Evolutionary conservation across 2,329 filamentous ascomycete genomes (phyloP), one percentile per base, ranked within the genome.

Genomic region (Fusarium sp.): DNA sequence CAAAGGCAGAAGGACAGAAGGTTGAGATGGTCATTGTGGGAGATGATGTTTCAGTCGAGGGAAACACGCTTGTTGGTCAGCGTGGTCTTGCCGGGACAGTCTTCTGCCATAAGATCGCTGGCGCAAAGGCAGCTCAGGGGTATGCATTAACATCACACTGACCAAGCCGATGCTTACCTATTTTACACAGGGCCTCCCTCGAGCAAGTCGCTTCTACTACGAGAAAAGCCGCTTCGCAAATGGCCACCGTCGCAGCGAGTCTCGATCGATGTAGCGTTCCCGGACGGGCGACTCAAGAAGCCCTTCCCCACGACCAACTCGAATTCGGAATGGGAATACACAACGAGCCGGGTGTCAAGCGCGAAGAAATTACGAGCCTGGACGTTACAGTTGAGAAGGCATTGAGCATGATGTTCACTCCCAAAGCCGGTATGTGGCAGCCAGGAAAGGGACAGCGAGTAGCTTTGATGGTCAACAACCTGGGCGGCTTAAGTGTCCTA

Each of bases 241-340:
- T 78, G 75, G 74, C 73, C 18, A 78, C 76, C 26, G 76, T 76
- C 30, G 75, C 76, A 39, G 75, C 72, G 8, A 78, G 76, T 24
- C 76, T 78, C 38, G 76, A 76, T 57, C 61, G 75, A 41, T 78
- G 76, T 59, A 73, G 66, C 22, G 76, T 78, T 20, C 76, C 76
- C 20, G 72, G 75, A 8, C 68, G 75, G 18, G 15, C n/a, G 32
- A 70, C 55, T 41, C 75, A 78, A 45, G 75, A 77, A 30, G 48
- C 54, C 11, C 72, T 78, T 12, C 72, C 76, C 9, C n/a, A 28
- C 11, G 63, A 59, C 32, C 72, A 76, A 24, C 72, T 78, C 45
- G 76, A 78, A 26, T 78, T 74, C 39, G 76, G 76, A 5, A 77
- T 78, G 76, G 76, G 76, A 32, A 78, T 78, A 44, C 76, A 78